Evolutionary conservation across 208 protist species (phyloP).

Genomic region (Polymyxa betae): DNA sequence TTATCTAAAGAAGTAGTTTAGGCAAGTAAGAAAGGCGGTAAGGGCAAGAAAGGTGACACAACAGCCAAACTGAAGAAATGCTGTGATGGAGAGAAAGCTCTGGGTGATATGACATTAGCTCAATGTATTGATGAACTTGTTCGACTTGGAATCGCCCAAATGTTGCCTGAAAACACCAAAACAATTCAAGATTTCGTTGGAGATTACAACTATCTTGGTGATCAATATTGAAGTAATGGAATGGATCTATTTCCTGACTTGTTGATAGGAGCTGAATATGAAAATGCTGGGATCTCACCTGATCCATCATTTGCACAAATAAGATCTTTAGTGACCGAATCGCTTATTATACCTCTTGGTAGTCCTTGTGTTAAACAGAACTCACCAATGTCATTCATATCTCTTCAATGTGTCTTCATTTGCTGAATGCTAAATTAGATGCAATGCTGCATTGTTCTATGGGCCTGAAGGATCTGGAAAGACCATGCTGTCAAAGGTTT

Average conservation of each 20-base stretch:
- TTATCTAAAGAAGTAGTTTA: background rate
- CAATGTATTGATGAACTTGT: slow-evolving; percentile 32
- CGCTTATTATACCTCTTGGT: background rate
- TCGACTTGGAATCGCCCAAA: slow-evolving; percentile 18
- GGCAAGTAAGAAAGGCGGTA: background rate
- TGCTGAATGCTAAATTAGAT: background rate
- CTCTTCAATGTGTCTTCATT: background rate
- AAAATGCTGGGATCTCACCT: background rate
- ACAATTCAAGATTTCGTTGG: slow-evolving; percentile 9
- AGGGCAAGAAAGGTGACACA: background rate
- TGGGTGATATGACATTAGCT: background rate
- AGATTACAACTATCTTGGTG: slow-evolving; percentile 47
- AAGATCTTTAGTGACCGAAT: background rate
- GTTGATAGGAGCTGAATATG: background rate
- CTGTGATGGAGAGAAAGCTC: slow-evolving; percentile 22
- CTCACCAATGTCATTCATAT: background rate
- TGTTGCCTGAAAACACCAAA: background rate
- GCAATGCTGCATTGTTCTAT: slow-evolving; percentile 32
- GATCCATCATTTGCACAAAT: slow-evolving; percentile 42
- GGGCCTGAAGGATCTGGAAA: slow-evolving; percentile 37
- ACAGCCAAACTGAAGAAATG: slow-evolving; percentile 20
- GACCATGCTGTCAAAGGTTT: background rate
- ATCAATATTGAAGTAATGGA: background rate
- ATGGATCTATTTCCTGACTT: background rate
- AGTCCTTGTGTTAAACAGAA: background rate